A percentile compares a stretch with the other conserved stretches of the same genome.
phyloP scores from a whole-genome alignment of 2,329 filamentous ascomycete species.

The Phialemoniopsis sp. region DNA sequence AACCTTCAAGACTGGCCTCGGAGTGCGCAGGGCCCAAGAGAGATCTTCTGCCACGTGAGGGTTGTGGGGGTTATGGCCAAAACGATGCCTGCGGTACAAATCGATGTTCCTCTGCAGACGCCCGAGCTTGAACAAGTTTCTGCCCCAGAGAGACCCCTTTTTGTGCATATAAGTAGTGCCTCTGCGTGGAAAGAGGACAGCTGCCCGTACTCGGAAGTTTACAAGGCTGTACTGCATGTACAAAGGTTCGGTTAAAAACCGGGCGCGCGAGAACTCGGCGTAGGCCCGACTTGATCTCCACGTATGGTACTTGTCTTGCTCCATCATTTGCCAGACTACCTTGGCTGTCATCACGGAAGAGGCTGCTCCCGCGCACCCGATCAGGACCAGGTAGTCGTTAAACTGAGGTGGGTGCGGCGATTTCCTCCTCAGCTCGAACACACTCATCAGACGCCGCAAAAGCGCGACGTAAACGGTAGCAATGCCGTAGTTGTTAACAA shows the following conservation, averaged over 20 bases:
- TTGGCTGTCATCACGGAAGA: slow-evolving; percentile 28
- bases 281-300: slow-evolving; percentile 26
- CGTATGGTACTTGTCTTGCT: slow-evolving; percentile 4
- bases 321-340: slow-evolving; percentile 17
- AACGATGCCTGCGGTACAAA: slow-evolving; percentile 11
- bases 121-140: slow-evolving; percentile 15
- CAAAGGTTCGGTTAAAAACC: slow-evolving; percentile 38
- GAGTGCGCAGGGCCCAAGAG: slow-evolving; percentile 19
- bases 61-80: slow-evolving; percentile 22
- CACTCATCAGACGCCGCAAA: slow-evolving; percentile 24
- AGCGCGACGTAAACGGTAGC: slow-evolving; percentile 34
- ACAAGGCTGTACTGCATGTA: slow-evolving; percentile 42
- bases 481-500: slow-evolving; percentile 39
- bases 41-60: slow-evolving; percentile 18
- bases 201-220: slow-evolving; percentile 29
- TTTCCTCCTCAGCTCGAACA: slow-evolving; percentile 26
- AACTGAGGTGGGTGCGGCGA: slow-evolving; percentile 20
- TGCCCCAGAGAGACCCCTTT: not conserved
- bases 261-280: slow-evolving; percentile 41
- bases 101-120: slow-evolving; percentile 10
- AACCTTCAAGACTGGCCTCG: slow-evolving; percentile 18
- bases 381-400: slow-evolving; percentile 37
- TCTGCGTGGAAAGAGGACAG: no score
- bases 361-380: slow-evolving; percentile 43
- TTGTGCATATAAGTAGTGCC: no score